Evolutionary conservation across 2,329 filamentous ascomycete species (phyloP), one percentile per base, ranked within the genome.

Genomic region (Trichoderma guizhouense): DNA sequence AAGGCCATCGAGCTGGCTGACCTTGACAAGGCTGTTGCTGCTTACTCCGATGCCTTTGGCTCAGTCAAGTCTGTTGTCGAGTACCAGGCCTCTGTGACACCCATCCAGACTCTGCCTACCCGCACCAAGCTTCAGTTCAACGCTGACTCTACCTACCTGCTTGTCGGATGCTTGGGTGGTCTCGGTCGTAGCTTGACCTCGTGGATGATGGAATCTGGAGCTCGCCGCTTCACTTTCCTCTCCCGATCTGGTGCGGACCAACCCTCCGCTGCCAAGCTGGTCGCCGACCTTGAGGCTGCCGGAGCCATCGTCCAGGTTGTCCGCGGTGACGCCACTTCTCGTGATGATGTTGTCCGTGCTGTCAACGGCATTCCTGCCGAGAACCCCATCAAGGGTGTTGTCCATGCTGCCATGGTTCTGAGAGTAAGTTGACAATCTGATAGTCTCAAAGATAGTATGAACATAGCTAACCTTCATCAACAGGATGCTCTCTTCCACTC

Each of bases 381-480:
- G 8, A 21, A 34, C 9, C 67, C 72, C 0, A 70, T 82, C 3
- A 75, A 77, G 7, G 80, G 80, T 28, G 76, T 81, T 5, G 71
- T 82, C 3, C 80, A 82, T 21, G 79, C 79, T 6, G 79, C 80
- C 5, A 81, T 82, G 78, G 78, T 74, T 2, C 71, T 80, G 0
- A 51, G 43, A 51, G 43, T 51, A 21, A 51, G 43, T 51, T 47
- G 4, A 21, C n/a, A 51, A 12, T 5, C 43, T 21, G 2, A 21
- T 11, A 4, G 8, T 47, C 43, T 8, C 5, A 12, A 21, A 51
- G 43, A 51, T 12, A 21, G 4, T 3, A 21, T 21, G 1, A 51
- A 51, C 43, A 51, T 51, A n/a, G 21, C 43, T 51, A 51, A 51
- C 43, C 9, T 11, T 51, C 6, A 51, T 21, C n/a, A 21, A 21